Evolutionary conservation across 2,329 filamentous ascomycete genomes (phyloP), one percentile per base, ranked within the genome.

Genomic region (Beauveria varroae): DNA sequence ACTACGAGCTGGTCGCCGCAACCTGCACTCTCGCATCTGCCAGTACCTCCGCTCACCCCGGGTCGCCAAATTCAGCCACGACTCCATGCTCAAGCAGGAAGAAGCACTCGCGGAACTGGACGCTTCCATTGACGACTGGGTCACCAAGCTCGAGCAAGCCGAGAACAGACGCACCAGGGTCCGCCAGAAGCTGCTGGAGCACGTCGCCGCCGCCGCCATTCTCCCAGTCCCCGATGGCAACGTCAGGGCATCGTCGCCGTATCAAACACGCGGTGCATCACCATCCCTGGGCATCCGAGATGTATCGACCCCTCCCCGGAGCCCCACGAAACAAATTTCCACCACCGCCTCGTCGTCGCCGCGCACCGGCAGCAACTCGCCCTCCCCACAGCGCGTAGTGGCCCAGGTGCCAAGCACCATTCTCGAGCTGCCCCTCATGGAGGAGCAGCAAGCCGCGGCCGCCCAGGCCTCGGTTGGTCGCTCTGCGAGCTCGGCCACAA

Each of bases 161-260:
- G 90, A 93, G 72, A 91, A 92, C 70, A 81, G 90, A 68, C 85
- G 89, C 46, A 87, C 86, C 18, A 81, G 88, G 7, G 85, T 93
- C 50, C 83, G 89, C 43, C 89, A 93, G 71, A 93, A 92, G 78
- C 78, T 93, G 14, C 81, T 93, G 3, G 89, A 93, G 73, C 90
- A 93, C 69, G 86, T 93, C 57, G 89, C 90, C 52, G 90, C 88
- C 18, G 87, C 89, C 2, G 76, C 84, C 57, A 83, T 83, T 7
- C 76, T 88, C 14, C 72, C 76, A 37, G 54, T 70, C 16, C 67
- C 70, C 12, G 63, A 66, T 50, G 63, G 66, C 57, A 62, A 67
- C 47, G 65, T 71, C 9, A 75, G 71, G 63, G 77, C 79, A 64
- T 74, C 72, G 52, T 69, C 44, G 20, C 44, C 77, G 57, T 77